These are phyloP conservation scores for Pugionium dolabratum DNA, from an alignment of 345 rosid species.

Conservation along the genomic window DNA sequence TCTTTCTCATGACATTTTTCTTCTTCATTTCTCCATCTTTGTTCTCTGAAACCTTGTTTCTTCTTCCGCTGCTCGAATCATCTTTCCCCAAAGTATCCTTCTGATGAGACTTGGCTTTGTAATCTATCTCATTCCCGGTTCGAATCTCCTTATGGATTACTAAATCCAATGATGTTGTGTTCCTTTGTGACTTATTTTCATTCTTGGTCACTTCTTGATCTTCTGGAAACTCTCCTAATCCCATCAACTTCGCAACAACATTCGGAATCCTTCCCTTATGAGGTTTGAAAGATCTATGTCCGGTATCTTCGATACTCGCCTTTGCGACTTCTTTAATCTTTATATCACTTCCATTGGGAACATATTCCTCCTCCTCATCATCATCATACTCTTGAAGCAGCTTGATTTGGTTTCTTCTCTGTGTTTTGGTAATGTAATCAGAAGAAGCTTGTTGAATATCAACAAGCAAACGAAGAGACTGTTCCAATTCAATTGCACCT, in stretches of 20 bases:
- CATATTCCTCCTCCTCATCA: slow-evolving; percentile 45
- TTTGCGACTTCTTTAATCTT: slow-evolving; percentile 47
- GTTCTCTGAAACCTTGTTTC: slow-evolving; percentile 36
- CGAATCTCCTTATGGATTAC: slow-evolving; percentile 38
- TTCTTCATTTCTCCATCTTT: slow-evolving; percentile 42
- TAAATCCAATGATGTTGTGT: slow-evolving; percentile 36
- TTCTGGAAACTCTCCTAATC: slow-evolving; percentile 68
- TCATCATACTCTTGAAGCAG: slow-evolving; percentile 66
- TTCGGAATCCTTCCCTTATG: slow-evolving; percentile 75
- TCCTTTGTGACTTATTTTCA: slow-evolving; percentile 34
- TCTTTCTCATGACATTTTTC: slow-evolving; percentile 33
- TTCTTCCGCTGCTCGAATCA: slow-evolving; percentile 37
- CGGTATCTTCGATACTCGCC: slow-evolving; percentile 38
- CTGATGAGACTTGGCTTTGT: slow-evolving; percentile 40
- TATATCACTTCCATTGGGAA: slow-evolving; percentile 33
- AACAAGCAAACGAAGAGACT: slow-evolving; percentile 75
- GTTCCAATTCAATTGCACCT: slow-evolving; percentile 81
- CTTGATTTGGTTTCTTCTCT: slow-evolving; percentile 57
- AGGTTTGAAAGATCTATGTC: slow-evolving; percentile 43
- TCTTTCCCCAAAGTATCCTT: slow-evolving; percentile 45
- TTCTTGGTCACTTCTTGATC: slow-evolving; percentile 45
- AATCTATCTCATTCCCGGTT: slow-evolving; percentile 40
- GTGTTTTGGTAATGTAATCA: slow-evolving; percentile 49
- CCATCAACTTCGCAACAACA: slow-evolving; percentile 88
- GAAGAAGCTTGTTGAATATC: slow-evolving; percentile 73